A percentile compares a stretch with the other conserved stretches of the same genome.
These are phyloP conservation scores for Deinandra increscens DNA, from an alignment of 129 eudicot genomes.

Conservation along the genomic window DNA sequence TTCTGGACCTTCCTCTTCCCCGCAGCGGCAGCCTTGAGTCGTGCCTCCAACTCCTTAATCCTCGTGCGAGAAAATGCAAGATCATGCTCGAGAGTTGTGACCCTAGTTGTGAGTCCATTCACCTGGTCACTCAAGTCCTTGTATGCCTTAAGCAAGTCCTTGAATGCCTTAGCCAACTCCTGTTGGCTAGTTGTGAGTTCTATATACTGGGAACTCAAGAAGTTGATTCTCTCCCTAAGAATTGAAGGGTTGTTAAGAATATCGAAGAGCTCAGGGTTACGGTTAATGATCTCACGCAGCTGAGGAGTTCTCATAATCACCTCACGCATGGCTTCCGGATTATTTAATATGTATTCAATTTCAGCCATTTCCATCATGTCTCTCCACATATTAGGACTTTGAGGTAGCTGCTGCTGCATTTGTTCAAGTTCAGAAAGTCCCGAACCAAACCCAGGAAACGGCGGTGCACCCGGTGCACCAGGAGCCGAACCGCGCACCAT, in stretches of 20 bases:
- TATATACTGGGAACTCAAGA: no score
- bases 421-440: constrained; percentile 90
- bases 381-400: constrained; percentile 93
- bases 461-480: constrained; percentile 48
- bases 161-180: no score
- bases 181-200: no score
- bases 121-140: no score
- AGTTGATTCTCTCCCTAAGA: constrained; percentile 77
- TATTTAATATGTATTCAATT: constrained; percentile 64
- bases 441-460: constrained; percentile 75
- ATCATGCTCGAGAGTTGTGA: no score
- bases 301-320: constrained; percentile 92
- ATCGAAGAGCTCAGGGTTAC: constrained; percentile 85
- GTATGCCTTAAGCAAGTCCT: no score
- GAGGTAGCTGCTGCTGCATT: constrained; percentile 88
- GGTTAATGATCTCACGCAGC: constrained; percentile 81
- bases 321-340: constrained; percentile 80
- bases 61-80: no score
- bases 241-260: constrained; percentile 64
- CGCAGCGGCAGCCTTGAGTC: no score
- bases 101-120: no score
- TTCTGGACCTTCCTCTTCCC: no score
- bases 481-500: constrained; percentile 92
- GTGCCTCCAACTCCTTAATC: no score
- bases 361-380: constrained; percentile 93